A percentile compares a stretch with the other conserved stretches of the same genome.
phyloP scores from a whole-genome alignment of 768 basidiomycete genomes.

The Hydnum rufescens region DNA sequence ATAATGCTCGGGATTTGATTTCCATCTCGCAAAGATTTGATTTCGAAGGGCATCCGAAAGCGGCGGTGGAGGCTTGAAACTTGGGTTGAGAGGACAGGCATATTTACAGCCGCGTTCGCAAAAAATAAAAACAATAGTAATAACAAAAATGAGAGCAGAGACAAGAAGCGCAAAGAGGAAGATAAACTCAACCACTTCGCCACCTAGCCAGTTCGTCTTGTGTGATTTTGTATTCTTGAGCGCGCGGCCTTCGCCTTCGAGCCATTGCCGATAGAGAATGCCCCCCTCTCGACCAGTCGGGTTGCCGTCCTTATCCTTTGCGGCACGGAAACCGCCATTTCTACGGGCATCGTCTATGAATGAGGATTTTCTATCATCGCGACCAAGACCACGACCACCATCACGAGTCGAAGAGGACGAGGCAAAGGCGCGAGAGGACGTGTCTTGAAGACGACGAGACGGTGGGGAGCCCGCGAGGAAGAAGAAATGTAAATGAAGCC shows the following conservation, averaged over 20 bases:
- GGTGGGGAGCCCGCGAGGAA: too few relatives aligned
- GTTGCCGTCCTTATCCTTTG: constrained; percentile 3
- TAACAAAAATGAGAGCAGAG: neutral
- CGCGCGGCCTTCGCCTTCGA: constrained; percentile 23
- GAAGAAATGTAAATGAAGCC: too few relatives aligned
- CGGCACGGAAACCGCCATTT: neutral
- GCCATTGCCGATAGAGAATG: constrained; percentile 18
- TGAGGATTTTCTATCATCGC: constrained; percentile 4
- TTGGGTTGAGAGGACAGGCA: constrained; percentile 75
- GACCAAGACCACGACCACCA: constrained; percentile 9
- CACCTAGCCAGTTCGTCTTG: constrained; percentile 39
- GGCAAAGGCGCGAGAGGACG: constrained; percentile 9
- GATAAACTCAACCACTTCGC: constrained; percentile 35
- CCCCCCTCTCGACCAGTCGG: neutral
- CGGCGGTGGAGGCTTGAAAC: constrained; percentile 64
- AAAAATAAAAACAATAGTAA: neutral
- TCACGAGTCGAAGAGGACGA: constrained; percentile 5
- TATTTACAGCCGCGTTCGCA: constrained; percentile 16
- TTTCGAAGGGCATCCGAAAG: constrained; percentile 41
- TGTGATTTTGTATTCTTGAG: constrained; percentile 28
- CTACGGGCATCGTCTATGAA: too few relatives aligned
- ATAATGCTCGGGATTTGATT: constrained; percentile 35
- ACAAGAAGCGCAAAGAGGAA: constrained; percentile 17
- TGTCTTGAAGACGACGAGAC: too few relatives aligned
- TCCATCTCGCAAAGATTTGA: constrained; percentile 39